Conservation (phyloP, 2,329 filamentous ascomycete species). For the Colletotrichum musicola region DNA sequence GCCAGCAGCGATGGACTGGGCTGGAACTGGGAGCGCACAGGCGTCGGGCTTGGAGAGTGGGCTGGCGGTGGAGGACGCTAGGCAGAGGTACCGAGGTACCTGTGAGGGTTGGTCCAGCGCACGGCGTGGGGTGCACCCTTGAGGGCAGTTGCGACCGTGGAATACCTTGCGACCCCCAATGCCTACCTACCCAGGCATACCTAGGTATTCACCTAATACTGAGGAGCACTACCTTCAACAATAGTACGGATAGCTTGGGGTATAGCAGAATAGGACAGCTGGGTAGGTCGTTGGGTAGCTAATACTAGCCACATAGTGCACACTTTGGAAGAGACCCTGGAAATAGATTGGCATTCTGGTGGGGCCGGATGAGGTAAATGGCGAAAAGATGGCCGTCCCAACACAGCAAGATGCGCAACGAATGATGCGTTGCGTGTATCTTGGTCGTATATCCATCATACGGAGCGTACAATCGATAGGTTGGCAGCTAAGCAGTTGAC, state of each 20-base stretch:
- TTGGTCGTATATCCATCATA: too few relatives aligned
- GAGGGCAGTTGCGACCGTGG: neutral
- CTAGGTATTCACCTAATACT: neutral
- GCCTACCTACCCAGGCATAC: too few relatives aligned
- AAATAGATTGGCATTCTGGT: slow-evolving; percentile 32
- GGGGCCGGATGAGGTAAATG: slow-evolving; percentile 38
- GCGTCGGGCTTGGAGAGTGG: neutral
- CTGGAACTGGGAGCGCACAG: slow-evolving; percentile 25
- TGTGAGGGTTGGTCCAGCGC: slow-evolving; percentile 4
- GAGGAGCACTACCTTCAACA: neutral
- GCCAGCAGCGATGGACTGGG: slow-evolving; percentile 25
- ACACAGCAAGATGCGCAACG: slow-evolving; percentile 19
- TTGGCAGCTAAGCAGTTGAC: too few relatives aligned
- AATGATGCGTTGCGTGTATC: too few relatives aligned
- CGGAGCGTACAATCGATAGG: too few relatives aligned
- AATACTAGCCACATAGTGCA: neutral
- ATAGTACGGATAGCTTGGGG: too few relatives aligned
- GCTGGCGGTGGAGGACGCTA: neutral
- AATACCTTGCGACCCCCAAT: too few relatives aligned
- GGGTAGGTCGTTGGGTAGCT: neutral
- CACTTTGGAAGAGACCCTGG: slow-evolving; percentile 17
- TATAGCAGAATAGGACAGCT: neutral
- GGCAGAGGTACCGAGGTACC: neutral
- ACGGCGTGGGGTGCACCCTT: slow-evolving; percentile 6
- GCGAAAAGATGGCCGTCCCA: slow-evolving; percentile 30